Percentiles rank a stretch among this genome's conserved stretches.
Evolutionary conservation across 2,329 filamentous ascomycete genomes (phyloP).

Genomic region (Aspergillus hiratsukae): DNA sequence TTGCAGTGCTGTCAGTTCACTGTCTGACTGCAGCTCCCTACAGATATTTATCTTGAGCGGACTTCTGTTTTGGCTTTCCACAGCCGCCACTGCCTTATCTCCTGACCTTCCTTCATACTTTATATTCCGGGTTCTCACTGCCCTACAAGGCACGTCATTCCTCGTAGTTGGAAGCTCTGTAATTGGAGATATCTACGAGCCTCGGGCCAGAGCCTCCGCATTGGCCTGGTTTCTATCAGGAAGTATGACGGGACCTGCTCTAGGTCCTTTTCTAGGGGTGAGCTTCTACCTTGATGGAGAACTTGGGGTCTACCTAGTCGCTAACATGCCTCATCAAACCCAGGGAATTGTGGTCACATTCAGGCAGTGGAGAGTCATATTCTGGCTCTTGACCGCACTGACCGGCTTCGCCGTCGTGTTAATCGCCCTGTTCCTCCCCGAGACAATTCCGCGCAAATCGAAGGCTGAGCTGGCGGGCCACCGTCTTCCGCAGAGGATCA

Average conservation of each 20-base stretch:
- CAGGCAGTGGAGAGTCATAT: slow-evolving; percentile 67
- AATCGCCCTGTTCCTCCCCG: slow-evolving; percentile 63
- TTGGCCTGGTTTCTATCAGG: slow-evolving; percentile 70
- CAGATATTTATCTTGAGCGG: slow-evolving; percentile 58
- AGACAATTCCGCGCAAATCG: slow-evolving; percentile 65
- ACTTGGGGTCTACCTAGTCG: no score
- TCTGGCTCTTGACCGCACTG: slow-evolving; percentile 70
- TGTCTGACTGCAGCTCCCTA: slow-evolving; percentile 1
- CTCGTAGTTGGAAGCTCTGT: slow-evolving; percentile 67
- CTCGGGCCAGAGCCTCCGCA: slow-evolving; percentile 66
- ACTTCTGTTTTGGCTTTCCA: slow-evolving; percentile 62
- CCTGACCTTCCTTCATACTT: slow-evolving; percentile 69
- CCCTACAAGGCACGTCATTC: slow-evolving; percentile 71
- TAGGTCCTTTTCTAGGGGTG: slow-evolving; percentile 48
- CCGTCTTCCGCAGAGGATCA: slow-evolving; percentile 45
- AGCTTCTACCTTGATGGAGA: slow-evolving; percentile 2
- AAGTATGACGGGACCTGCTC: slow-evolving; percentile 65
- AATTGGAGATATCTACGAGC: slow-evolving; percentile 63
- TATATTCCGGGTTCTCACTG: slow-evolving; percentile 68
- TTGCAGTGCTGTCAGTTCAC: not conserved
- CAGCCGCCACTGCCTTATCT: slow-evolving; percentile 67
- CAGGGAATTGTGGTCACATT: slow-evolving; percentile 75
- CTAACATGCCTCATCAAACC: slow-evolving; percentile 46
- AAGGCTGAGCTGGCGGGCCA: slow-evolving; percentile 59
- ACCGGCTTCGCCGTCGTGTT: slow-evolving; percentile 57